Evolutionary conservation across 1,284 basidiomycete species (phyloP).

Genomic region (Schizophyllum amplum): DNA sequence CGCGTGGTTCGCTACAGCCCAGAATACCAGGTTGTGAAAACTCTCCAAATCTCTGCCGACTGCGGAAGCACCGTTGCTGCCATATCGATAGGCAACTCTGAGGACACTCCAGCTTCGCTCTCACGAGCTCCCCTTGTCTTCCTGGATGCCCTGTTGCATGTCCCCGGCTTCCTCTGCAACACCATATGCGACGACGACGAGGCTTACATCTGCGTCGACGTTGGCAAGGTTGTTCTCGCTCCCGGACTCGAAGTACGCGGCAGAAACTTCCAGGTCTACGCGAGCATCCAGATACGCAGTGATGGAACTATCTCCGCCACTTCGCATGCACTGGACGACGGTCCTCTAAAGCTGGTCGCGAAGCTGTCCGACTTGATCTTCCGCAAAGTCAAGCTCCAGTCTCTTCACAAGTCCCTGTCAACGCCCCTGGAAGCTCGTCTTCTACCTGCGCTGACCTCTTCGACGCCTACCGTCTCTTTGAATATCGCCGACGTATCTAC

Average conservation of each 20-base stretch:
- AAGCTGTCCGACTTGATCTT: conserved; percentile 38
- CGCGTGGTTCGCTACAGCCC: conserved; percentile 58
- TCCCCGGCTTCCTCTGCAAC: conserved; percentile 63
- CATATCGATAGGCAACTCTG: conserved; percentile 28
- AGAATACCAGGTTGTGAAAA: conserved; percentile 48
- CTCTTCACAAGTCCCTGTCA: not conserved
- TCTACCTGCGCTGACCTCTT: not conserved
- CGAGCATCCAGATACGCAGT: not conserved
- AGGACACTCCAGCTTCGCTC: conserved; percentile 25
- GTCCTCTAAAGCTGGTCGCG: conserved; percentile 40
- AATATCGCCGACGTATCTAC: conserved; percentile 25
- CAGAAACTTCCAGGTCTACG: not conserved
- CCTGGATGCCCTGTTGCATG: conserved; percentile 58
- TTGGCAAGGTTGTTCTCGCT: conserved; percentile 40
- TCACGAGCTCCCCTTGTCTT: conserved; percentile 42
- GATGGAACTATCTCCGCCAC: not conserved
- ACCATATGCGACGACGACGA: conserved; percentile 39
- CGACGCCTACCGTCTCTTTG: not conserved
- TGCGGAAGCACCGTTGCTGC: conserved; percentile 47
- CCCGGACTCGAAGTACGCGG: conserved; percentile 23
- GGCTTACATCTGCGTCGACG: conserved; percentile 53
- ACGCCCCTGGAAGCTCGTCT: not conserved
- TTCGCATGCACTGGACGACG: not conserved
- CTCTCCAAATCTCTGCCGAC: conserved; percentile 38
- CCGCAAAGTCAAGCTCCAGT: conserved; percentile 22